Base-by-base conservation (phyloP, 805 yeast genomes). In the Lipomyces sp. region DNA sequence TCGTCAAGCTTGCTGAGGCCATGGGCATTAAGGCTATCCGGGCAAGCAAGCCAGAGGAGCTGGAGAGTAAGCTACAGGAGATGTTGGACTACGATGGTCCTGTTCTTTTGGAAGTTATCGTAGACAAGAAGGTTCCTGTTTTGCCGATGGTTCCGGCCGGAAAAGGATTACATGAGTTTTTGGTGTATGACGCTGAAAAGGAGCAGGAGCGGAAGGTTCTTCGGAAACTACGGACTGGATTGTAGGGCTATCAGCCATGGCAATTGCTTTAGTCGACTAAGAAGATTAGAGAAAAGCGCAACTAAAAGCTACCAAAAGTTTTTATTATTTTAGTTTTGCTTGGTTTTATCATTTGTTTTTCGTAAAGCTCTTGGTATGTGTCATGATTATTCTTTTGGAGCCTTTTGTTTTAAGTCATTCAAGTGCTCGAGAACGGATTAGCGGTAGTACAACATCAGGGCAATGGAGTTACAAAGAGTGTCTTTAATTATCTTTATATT, bases 81-180 rank as follows among this genome's bases (percentile, higher is more conserved):
- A 89, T 92, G 83, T 81, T 95, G 66, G 90, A 84, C 64, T 82
- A 85, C 76, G 84, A 86, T 55, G 96, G 96, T 24, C 98, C 99
- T 32, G 90, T 93, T 57, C 84, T 95, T 76, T 80, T 94, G 75
- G 99, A 95, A 83, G 98, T 92, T 55, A 75, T 87, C 60, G 95
- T 92, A 39, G 98, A 93, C 81, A 83, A 85, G 76, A 90, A 90
- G 83, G 97, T 94, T 59, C 97, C 98, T 61, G 98, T 95, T 68
- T 85, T 95, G 77, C 99, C 99, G 64, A 92, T 95, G 96, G 98
- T 95, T 63, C 97, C 99, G 62, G 96, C 87, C 67, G 99, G 98
- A 74, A 91, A 90, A 79, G 97, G 90, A 70, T 84, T 95, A 75
- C 94, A 95, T 76, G 98, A 95, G 79, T 93, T 94, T 77, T 90